Evolutionary conservation across 768 basidiomycete genomes (phyloP).

Genomic region (Agrocybe pediades): DNA sequence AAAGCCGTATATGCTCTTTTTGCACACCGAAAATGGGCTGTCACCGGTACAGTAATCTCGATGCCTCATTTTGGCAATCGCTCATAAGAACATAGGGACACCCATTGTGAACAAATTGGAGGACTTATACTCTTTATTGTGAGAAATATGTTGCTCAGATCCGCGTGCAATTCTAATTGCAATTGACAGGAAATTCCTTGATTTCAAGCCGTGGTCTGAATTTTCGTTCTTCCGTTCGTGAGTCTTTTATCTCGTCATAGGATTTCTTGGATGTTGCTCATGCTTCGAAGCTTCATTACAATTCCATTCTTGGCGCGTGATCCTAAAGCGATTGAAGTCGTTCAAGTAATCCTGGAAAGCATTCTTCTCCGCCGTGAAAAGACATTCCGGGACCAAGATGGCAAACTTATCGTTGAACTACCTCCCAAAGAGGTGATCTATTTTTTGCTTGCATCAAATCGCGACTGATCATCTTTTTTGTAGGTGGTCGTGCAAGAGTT

Average conservation of each 20-base stretch:
- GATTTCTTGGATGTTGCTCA: not conserved
- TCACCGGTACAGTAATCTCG: slow-evolving; percentile 59
- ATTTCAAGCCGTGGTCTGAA: slow-evolving; percentile 80
- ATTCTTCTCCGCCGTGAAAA: slow-evolving; percentile 90
- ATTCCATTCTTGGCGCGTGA: slow-evolving; percentile 90
- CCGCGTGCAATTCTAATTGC: not conserved
- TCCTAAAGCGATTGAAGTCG: slow-evolving; percentile 91
- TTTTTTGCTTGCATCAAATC: not conserved
- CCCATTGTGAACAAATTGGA: slow-evolving; percentile 95
- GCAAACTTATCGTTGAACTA: slow-evolving; percentile 85
- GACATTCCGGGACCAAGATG: slow-evolving; percentile 85
- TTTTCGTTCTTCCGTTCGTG: slow-evolving; percentile 89
- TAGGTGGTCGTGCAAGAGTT: slow-evolving; percentile 73
- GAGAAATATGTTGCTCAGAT: not conserved
- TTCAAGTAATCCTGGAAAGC: slow-evolving; percentile 91
- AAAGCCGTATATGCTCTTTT: slow-evolving; percentile 85
- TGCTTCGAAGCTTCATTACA: slow-evolving; percentile 71
- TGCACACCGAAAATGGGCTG: slow-evolving; percentile 84
- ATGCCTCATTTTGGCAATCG: not conserved
- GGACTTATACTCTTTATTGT: slow-evolving; percentile 87
- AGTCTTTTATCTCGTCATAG: slow-evolving; percentile 22
- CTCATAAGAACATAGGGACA: slow-evolving; percentile 52
- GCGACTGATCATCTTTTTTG: not conserved
- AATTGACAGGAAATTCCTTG: slow-evolving; percentile 65
- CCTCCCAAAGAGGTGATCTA: slow-evolving; percentile 75